These are phyloP conservation scores for Leccinum disarticulatum DNA, from an alignment of 768 basidiomycete genomes.

Conservation along the genomic window DNA sequence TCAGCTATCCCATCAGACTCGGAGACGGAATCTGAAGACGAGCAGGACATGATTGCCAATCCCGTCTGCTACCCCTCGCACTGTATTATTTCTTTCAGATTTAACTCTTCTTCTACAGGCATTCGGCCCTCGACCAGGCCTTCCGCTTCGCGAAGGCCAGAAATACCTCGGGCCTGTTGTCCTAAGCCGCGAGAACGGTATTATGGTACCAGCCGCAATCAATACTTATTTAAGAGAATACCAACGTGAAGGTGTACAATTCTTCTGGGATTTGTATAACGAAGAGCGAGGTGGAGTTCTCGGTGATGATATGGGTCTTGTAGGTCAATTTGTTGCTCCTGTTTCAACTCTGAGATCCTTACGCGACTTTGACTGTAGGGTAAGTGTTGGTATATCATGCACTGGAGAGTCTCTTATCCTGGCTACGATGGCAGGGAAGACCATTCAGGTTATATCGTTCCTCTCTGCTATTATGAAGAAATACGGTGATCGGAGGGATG, in stretches of 20 bases:
- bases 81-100: neutral
- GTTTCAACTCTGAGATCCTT: neutral
- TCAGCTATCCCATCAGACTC: conserved; percentile 26
- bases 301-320: conserved; percentile 95
- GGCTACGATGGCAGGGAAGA: conserved; percentile 63
- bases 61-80: conserved; percentile 23
- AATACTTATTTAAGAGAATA: conserved; percentile 90
- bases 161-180: conserved; percentile 44
- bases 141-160: conserved; percentile 48
- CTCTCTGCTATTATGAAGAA: conserved; percentile 93
- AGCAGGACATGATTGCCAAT: conserved; percentile 31
- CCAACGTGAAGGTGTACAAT: conserved; percentile 82
- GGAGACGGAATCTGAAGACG: conserved; percentile 48
- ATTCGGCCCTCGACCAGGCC: conserved; percentile 52
- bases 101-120: conserved; percentile 28
- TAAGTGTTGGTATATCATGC: conserved; percentile 11
- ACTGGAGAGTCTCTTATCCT: conserved; percentile 1
- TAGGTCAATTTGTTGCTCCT: conserved; percentile 27
- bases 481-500: conserved; percentile 60
- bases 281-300: conserved; percentile 75
- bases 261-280: conserved; percentile 74
- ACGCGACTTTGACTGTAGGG: conserved; percentile 20
- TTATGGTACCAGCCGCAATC: conserved; percentile 64
- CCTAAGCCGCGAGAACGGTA: conserved; percentile 46
- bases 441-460: conserved; percentile 89